These are phyloP conservation scores for Cantharellus anzutake DNA, from an alignment of 768 basidiomycete species.

Conservation along the genomic window DNA sequence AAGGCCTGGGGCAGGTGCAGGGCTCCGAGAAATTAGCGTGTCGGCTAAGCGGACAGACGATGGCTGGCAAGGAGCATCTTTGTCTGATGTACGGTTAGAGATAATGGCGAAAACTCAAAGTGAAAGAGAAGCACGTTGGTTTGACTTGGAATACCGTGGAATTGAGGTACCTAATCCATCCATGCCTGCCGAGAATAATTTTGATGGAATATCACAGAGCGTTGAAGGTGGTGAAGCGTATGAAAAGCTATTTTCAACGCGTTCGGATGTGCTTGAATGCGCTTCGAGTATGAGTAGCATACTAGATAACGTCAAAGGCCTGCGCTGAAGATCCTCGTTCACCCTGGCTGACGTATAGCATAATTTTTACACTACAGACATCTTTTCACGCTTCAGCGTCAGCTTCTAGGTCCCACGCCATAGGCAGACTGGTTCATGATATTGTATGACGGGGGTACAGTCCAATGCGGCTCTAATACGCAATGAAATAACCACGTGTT, in stretches of 20 bases:
- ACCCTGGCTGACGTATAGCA: too few species aligned
- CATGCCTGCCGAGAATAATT: neutral
- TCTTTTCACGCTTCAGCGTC: too few species aligned
- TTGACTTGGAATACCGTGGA: conserved; percentile 44
- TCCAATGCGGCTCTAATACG: too few species aligned
- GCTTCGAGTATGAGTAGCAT: neutral
- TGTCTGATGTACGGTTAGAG: conserved; percentile 54
- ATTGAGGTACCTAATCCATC: conserved; percentile 30
- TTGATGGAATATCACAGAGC: conserved; percentile 23
- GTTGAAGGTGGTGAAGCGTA: conserved; percentile 36
- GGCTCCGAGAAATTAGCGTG: conserved; percentile 59
- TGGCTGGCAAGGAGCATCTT: conserved; percentile 31
- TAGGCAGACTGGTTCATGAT: too few species aligned
- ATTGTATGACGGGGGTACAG: too few species aligned
- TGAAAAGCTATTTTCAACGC: conserved; percentile 38
- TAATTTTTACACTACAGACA: too few species aligned
- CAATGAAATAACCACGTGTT: too few species aligned
- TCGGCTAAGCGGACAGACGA: conserved; percentile 36
- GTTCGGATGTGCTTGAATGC: neutral
- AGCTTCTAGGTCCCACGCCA: too few species aligned
- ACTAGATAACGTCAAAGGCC: neutral
- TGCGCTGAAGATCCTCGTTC: neutral
- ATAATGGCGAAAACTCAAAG: conserved; percentile 53
- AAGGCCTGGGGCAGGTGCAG: conserved; percentile 36
- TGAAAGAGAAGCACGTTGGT: conserved; percentile 68